Evolutionary conservation across 179 eudicot genomes (phyloP).

Genomic region (Beta macrorhiza): DNA sequence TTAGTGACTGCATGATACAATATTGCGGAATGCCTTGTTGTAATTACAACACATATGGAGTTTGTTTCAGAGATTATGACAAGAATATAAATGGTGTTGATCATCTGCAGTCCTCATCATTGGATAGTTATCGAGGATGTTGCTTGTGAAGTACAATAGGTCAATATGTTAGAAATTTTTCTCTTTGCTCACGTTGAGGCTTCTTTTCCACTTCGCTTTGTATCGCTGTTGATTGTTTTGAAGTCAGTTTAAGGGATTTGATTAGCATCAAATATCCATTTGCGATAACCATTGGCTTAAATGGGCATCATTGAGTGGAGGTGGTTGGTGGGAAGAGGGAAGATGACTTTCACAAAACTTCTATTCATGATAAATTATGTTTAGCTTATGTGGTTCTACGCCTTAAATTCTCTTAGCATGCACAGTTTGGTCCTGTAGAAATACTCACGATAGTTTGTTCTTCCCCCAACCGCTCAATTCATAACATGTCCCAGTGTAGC

Average conservation of each 20-base stretch:
- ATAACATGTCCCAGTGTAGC: too few species aligned
- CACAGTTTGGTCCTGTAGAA: neutral
- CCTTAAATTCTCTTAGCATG: neutral
- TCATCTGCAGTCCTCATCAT: neutral
- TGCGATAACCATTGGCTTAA: too few species aligned
- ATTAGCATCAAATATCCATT: neutral
- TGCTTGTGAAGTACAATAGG: neutral
- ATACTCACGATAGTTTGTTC: neutral
- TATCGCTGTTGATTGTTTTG: neutral
- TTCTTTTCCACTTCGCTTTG: neutral
- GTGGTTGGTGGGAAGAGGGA: neutral
- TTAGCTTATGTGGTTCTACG: neutral
- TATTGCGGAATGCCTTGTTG: neutral
- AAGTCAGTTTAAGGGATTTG: neutral
- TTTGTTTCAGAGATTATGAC: neutral
- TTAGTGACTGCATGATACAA: neutral
- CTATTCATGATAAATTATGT: neutral
- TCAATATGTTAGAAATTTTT: neutral
- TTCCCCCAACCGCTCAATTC: too few species aligned
- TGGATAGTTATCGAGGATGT: neutral
- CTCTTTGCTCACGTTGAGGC: neutral
- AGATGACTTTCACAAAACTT: too few species aligned
- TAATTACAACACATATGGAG: neutral
- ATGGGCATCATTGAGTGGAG: neutral
- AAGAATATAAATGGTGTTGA: neutral